Conservation (phyloP, 1,139 yeast genomes). For the Yamadazyma siamensis region DNA sequence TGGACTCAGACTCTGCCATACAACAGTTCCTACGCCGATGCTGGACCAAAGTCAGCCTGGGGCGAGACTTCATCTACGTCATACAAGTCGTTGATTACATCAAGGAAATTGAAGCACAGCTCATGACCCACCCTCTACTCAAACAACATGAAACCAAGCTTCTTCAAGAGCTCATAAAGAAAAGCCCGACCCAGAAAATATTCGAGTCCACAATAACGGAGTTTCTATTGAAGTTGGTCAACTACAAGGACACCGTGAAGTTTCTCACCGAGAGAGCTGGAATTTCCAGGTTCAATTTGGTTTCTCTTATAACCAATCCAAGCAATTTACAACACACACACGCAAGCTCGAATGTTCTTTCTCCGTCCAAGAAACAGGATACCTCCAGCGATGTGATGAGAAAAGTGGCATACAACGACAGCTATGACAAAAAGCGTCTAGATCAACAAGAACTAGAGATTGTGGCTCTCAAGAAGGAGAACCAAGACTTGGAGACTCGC, state of each 20-base stretch:
- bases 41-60: slow-evolving; percentile 23
- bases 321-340: no score
- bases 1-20: slow-evolving; percentile 7
- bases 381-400: no score
- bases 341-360: not conserved
- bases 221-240: slow-evolving; percentile 29
- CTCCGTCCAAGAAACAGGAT: not conserved
- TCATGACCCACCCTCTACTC: slow-evolving; percentile 21
- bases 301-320: slow-evolving; percentile 6
- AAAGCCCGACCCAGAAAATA: slow-evolving; percentile 26
- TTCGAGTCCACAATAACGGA: slow-evolving; percentile 23
- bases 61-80: slow-evolving; percentile 22
- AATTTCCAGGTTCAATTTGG: slow-evolving; percentile 13
- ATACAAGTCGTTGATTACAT: slow-evolving; percentile 26
- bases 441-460: slow-evolving; percentile 10
- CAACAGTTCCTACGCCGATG: slow-evolving; percentile 23
- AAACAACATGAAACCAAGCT: slow-evolving; percentile 23
- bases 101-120: slow-evolving; percentile 22
- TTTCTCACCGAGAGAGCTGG: slow-evolving; percentile 25
- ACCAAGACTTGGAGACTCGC: slow-evolving; percentile 8
- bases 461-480: slow-evolving; percentile 11
- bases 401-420: no score
- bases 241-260: slow-evolving; percentile 18
- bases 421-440: no score
- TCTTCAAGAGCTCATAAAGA: slow-evolving; percentile 24